A percentile compares a stretch with the other conserved stretches of the same genome.
Evolutionary conservation across 1,284 basidiomycete species (phyloP).

Genomic region (Filobasidium uniguttulatum): DNA sequence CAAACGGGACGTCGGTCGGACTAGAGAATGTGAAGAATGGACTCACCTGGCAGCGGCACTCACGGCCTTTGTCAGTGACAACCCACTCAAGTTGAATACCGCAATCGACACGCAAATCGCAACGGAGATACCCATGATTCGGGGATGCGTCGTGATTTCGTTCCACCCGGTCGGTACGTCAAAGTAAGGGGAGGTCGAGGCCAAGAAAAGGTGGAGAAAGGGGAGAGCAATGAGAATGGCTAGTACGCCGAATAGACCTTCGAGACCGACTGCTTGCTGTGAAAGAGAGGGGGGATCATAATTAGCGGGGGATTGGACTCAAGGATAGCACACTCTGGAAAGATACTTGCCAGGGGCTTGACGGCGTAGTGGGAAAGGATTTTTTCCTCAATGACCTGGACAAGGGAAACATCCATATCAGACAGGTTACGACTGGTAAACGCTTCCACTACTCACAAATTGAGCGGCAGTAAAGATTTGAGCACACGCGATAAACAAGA

Average conservation of each 20-base stretch:
- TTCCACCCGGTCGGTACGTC: constrained; percentile 79
- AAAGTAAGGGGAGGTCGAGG: constrained; percentile 64
- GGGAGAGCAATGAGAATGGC: constrained; percentile 41
- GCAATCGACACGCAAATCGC: constrained; percentile 72
- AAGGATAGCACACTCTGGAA: not conserved
- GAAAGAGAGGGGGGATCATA: not conserved
- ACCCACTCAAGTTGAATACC: constrained; percentile 91
- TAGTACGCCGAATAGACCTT: constrained; percentile 79
- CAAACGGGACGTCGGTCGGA: too few species aligned
- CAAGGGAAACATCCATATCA: not conserved
- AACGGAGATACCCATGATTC: constrained; percentile 62
- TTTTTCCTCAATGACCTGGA: constrained; percentile 75
- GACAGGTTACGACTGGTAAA: not conserved
- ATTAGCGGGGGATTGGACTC: not conserved
- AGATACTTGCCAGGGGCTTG: constrained; percentile 51
- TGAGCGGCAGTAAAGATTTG: constrained; percentile 54
- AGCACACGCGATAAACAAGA: constrained; percentile 87
- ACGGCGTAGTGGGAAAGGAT: constrained; percentile 79
- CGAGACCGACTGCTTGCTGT: constrained; percentile 72
- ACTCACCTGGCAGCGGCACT: constrained; percentile 69
- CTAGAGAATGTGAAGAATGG: not conserved
- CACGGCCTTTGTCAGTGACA: constrained; percentile 80
- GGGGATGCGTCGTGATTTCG: constrained; percentile 68
- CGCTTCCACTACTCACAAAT: constrained; percentile 21
- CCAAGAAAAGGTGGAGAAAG: constrained; percentile 42